Percentiles rank a stretch among this genome's conserved stretches.
phyloP scores from a whole-genome alignment of 2,329 filamentous ascomycete species.

The Pseudonectria buxi region DNA sequence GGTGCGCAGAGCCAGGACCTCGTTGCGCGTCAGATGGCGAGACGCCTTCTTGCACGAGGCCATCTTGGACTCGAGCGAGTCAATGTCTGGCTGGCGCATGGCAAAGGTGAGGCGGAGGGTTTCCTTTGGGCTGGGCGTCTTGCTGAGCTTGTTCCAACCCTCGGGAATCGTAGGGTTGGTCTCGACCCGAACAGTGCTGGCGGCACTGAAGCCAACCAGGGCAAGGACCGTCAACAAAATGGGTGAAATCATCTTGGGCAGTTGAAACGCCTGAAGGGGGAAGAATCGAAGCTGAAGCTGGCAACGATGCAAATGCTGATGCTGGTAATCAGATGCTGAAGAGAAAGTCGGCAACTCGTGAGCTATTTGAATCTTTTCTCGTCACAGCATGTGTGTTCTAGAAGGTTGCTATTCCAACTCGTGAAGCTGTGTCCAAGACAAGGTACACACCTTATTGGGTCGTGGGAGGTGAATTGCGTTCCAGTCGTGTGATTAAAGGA shows the following conservation, averaged over 20 bases:
- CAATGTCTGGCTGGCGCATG: conserved; percentile 25
- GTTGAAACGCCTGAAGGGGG: too few relatives aligned
- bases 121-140: conserved; percentile 16
- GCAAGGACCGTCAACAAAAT: conserved; percentile 11
- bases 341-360: too few relatives aligned
- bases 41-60: conserved; percentile 7
- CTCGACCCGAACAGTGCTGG: conserved; percentile 20
- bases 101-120: conserved; percentile 26
- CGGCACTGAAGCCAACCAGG: conserved; percentile 18
- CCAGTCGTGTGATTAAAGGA: too few relatives aligned
- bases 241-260: conserved; percentile 10
- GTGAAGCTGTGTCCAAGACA: too few relatives aligned
- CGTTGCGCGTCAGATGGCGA: conserved; percentile 28
- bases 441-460: too few relatives aligned
- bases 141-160: conserved; percentile 24
- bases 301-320: too few relatives aligned
- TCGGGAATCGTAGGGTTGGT: conserved; percentile 20
- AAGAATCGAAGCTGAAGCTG: background rate
- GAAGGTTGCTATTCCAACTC: too few relatives aligned
- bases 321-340: too few relatives aligned
- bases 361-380: too few relatives aligned
- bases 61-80: conserved; percentile 19
- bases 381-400: too few relatives aligned
- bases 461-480: too few relatives aligned
- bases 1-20: conserved; percentile 30